A percentile compares a stretch with the other conserved stretches of the same genome.
Evolutionary conservation across 805 yeast genomes (phyloP).

Genomic region (Starmera dryadoides): DNA sequence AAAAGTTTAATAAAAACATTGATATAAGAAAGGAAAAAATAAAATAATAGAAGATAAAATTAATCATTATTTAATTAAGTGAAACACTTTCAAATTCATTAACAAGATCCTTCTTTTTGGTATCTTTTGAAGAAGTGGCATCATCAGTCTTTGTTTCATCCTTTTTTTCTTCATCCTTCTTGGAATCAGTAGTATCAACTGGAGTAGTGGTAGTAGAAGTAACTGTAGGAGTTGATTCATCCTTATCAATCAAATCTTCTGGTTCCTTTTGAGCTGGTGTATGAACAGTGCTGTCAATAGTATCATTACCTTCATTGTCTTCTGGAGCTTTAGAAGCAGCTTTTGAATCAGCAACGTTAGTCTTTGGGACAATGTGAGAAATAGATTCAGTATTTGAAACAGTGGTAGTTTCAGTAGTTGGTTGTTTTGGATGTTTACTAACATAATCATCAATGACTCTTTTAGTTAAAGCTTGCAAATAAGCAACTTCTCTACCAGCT

Average conservation of each 20-base stretch:
- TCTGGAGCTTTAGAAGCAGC: neutral
- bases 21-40: neutral
- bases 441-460: constrained; percentile 19
- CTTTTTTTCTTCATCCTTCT: neutral
- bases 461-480: constrained; percentile 30
- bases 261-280: constrained; percentile 4
- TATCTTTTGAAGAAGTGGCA: neutral
- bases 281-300: neutral
- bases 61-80: neutral
- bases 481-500: constrained; percentile 38
- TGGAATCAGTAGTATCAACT: no score
- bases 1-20: neutral
- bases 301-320: neutral
- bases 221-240: no score
- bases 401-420: neutral
- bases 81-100: neutral
- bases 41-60: neutral
- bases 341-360: neutral
- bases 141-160: neutral
- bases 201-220: no score
- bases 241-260: constrained; percentile 4
- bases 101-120: neutral
- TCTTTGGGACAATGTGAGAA: constrained; percentile 2
- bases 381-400: neutral
- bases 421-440: constrained; percentile 2